Conservation (phyloP, 2,329 filamentous ascomycete genomes). For the Madurella mycetomatis region DNA sequence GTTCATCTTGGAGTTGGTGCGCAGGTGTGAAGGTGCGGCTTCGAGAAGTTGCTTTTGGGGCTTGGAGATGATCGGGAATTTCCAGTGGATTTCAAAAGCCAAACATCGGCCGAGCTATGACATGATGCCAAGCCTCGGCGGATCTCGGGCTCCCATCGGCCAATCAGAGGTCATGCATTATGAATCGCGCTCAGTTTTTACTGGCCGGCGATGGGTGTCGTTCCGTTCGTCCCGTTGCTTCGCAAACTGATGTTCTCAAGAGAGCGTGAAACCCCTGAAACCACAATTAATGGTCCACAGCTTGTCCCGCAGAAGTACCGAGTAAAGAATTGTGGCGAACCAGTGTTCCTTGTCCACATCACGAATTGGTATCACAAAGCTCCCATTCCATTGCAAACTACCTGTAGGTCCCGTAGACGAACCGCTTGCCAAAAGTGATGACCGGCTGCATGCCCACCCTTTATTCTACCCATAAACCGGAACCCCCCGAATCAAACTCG, state of each 20-base stretch:
- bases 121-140: constrained; percentile 23
- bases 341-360: no score
- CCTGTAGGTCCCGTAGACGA: no score
- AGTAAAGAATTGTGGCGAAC: no score
- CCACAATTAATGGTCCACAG: not conserved
- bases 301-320: no score
- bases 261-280: not conserved
- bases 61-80: constrained; percentile 1
- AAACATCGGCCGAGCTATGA: constrained; percentile 18
- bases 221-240: no score
- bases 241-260: no score
- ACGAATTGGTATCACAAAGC: no score
- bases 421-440: no score
- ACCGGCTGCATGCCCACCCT: not conserved
- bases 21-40: not conserved
- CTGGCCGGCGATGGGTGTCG: no score
- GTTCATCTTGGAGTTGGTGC: constrained; percentile 37
- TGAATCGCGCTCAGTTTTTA: constrained; percentile 12
- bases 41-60: not conserved
- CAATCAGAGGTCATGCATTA: constrained; percentile 28
- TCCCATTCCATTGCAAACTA: no score
- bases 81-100: not conserved
- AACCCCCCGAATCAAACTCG: not conserved
- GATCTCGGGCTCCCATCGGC: constrained; percentile 22
- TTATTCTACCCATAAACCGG: not conserved